Base-by-base conservation (phyloP, 2,329 filamentous ascomycete species). In the Bipolaris zeicola region DNA sequence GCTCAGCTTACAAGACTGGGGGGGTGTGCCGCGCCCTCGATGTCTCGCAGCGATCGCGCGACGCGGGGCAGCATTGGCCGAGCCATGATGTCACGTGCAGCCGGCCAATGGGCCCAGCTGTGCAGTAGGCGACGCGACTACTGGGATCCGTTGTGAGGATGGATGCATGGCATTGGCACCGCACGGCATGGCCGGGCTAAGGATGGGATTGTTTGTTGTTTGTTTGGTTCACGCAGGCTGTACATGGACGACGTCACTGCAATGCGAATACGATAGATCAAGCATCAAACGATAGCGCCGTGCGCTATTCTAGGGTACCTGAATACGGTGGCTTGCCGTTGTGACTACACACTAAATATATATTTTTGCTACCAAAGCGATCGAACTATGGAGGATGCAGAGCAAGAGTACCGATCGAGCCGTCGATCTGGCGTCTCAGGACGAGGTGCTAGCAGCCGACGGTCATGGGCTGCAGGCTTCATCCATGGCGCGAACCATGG, bases 61-160 rank as follows among this genome's bases (percentile, higher is more conserved):
- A 58, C 52, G 65, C 65, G 66, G 64, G 64, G 63, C 54, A 54
- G 42, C 58, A 54, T 51, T 43, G 41, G 39, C 55, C 28, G 41
- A 55, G 38, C 24, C 45, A 57, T 64, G 57, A 34, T 36, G 48
- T 50, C 48, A 50, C 39, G 48, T 41, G 48, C 28, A 42, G n/a
- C 1, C 8, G 6, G 6, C 13, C 13, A 24, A 18, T 13, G 5
- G 6, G 5, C 0, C 6, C 5, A 43, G 13, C 13, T 14, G 39
- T 28, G 26, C 26, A 28, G 41, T 10, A 43, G 13, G 41, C 22
- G 24, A 43, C 24, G 14, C 11, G 22, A 24, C 22, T 28, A 28
- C 41, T 42, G 22, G 11, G 20, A 13, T 16, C 10, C 26, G 13
- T 33, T 41, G 41, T 33, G 28, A 26, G 22, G 16, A 24, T 37